These are phyloP conservation scores for Novakomyces olei DNA, from an alignment of 805 yeast genomes.

Conservation along the genomic window DNA sequence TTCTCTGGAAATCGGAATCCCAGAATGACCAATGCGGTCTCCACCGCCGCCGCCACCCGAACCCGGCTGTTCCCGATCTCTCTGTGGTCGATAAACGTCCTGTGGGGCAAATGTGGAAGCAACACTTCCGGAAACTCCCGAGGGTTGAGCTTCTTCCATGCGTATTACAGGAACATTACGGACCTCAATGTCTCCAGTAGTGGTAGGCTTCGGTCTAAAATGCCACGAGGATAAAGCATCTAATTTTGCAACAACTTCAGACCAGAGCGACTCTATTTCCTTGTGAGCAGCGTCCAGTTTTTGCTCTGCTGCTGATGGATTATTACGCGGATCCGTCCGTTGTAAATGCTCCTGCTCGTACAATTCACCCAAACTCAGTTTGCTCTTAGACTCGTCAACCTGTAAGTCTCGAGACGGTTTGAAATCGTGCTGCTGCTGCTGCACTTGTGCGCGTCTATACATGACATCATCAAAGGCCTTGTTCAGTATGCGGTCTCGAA, in stretches of 20 bases:
- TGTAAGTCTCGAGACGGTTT: constrained; percentile 34
- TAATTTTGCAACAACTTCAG: constrained; percentile 40
- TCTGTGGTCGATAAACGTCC: constrained; percentile 36
- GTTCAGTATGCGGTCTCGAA: constrained; percentile 43
- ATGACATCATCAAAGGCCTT: constrained; percentile 65
- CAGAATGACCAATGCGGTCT: constrained; percentile 1
- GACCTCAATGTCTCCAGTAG: constrained; percentile 57
- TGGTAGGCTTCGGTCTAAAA: constrained; percentile 75
- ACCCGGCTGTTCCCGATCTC: not conserved
- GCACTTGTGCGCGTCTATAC: constrained; percentile 26
- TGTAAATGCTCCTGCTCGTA: constrained; percentile 62
- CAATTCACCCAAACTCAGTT: constrained; percentile 71
- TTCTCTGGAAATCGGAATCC: constrained; percentile 1
- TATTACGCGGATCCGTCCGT: constrained; percentile 19
- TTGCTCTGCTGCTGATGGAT: constrained; percentile 30
- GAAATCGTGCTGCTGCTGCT: constrained; percentile 36
- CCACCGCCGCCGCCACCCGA: too few relatives aligned
- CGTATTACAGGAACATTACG: constrained; percentile 61
- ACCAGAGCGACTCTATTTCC: constrained; percentile 49
- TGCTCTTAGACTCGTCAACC: constrained; percentile 62
- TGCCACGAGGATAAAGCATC: constrained; percentile 89
- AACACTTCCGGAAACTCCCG: constrained; percentile 34
- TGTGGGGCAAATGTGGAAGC: constrained; percentile 80
- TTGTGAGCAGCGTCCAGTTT: constrained; percentile 51
- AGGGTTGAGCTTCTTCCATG: constrained; percentile 95